Base-by-base conservation (phyloP, 495 filamentous ascomycete genomes). In the Endocarpon pusillum region DNA sequence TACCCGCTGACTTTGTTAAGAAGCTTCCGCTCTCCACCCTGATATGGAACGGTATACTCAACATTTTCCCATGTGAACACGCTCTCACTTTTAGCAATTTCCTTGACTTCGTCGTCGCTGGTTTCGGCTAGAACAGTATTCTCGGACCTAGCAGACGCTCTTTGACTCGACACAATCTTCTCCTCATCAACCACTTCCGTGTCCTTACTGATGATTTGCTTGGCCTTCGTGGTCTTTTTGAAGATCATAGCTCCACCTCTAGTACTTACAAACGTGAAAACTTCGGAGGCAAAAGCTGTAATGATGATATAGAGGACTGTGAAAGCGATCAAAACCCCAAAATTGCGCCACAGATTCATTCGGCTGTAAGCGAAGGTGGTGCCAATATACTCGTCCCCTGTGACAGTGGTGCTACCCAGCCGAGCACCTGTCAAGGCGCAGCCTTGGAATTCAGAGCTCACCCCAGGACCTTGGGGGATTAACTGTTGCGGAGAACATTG, bases 21-120 rank as follows among this genome's bases (percentile, higher is more conserved):
- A 8, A 91, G 58, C 46, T 81, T 74, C 15, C 63, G 59, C 16
- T 77, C 66, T 35, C 73, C 76, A 28, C 75, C 75, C 25, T 73
- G 66, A 41, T 79, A 79, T 0, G 76, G 75, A 3, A 86, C 75
- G 2, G 66, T 75, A 39, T 78, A 82, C 21, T 78, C 66, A 17
- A 86, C 65, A 42, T 84, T 57, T 10, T 64, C 58, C 75, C 77
- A 86, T 11, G 79, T 86, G 54, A 86, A 83, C 34, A 81, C 58
- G 14, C 69, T 71, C 36, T 79, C 70, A 40, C 67, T 73, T 19
- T 62, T 67, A 1, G 65, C 66, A 12, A 78, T 52, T 15, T 67
- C 53, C 33, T 67, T 58, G 36, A 75, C 58, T n/a, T 58, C 51
- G 4, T 56, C 49, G 15, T 61, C 45, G 21, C 51, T 52, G 17